phyloP scores from a whole-genome alignment of 169 alveolate species.

The Babesia bovis region DNA sequence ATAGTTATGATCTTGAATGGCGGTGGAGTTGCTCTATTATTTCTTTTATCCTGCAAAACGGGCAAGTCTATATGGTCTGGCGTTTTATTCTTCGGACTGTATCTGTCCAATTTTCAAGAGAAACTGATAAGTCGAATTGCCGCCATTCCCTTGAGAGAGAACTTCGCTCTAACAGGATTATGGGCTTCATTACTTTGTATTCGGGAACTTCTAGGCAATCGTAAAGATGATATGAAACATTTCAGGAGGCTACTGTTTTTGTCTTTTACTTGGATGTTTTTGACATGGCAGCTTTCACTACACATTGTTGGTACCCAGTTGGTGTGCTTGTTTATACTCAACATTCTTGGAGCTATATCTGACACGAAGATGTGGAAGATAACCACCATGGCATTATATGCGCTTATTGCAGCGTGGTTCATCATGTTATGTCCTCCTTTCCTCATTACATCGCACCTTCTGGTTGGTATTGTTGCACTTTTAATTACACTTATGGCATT shows the following conservation, averaged over 20 bases:
- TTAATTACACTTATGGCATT: not conserved
- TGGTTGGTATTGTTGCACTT: conserved; percentile 13
- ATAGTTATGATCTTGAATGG: conserved; percentile 31
- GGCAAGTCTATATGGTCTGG: conserved; percentile 36
- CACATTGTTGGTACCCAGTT: conserved; percentile 47
- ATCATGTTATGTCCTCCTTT: conserved; percentile 39
- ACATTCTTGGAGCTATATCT: conserved; percentile 5
- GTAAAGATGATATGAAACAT: not conserved
- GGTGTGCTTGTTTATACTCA: conserved; percentile 23
- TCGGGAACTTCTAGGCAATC: conserved; percentile 1
- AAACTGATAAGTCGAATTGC: conserved; percentile 27
- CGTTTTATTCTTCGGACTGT: conserved; percentile 25
- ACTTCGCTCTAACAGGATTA: conserved; percentile 41
- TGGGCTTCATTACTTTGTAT: conserved; percentile 30
- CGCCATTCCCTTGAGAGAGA: conserved; percentile 56
- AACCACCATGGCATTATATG: not conserved
- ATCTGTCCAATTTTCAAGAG: conserved; percentile 29
- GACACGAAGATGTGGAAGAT: not conserved
- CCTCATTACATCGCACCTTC: conserved; percentile 14
- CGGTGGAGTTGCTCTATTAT: conserved; percentile 28
- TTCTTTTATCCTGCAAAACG: conserved; percentile 14
- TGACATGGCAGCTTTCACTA: conserved; percentile 56
- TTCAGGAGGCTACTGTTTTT: conserved; percentile 1
- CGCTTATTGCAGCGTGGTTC: conserved; percentile 5
- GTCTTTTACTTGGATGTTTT: conserved; percentile 28